These are phyloP conservation scores for Spencermartinsiella europaea DNA, from an alignment of 805 yeast species.

Conservation along the genomic window DNA sequence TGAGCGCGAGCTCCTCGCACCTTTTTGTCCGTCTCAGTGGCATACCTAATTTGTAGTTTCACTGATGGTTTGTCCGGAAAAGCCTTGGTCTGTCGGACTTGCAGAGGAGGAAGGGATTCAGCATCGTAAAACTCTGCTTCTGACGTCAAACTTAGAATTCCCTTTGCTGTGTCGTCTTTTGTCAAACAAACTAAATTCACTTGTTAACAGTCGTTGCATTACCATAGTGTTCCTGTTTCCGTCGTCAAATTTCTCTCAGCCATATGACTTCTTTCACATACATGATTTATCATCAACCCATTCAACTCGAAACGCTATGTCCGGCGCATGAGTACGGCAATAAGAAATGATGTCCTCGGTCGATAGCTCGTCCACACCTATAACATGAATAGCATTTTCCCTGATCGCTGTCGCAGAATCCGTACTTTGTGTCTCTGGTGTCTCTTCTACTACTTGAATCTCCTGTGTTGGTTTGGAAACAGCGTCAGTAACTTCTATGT, in stretches of 20 bases:
- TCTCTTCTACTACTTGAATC: background rate
- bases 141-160: constrained; percentile 35
- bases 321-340: constrained; percentile 44
- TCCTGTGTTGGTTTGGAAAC: constrained; percentile 2
- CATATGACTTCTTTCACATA: too few species aligned
- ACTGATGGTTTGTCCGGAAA: constrained; percentile 33
- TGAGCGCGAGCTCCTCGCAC: constrained; percentile 50
- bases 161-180: constrained; percentile 35
- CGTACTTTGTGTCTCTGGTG: background rate
- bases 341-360: constrained; percentile 55
- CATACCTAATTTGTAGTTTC: constrained; percentile 43
- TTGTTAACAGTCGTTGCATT: background rate
- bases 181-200: constrained; percentile 50
- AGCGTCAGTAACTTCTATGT: background rate
- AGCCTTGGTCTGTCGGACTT: constrained; percentile 30
- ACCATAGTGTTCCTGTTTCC: background rate
- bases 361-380: constrained; percentile 61
- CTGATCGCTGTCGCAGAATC: background rate
- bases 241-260: too few species aligned
- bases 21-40: constrained; percentile 52
- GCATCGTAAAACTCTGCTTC: constrained; percentile 25
- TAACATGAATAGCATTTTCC: constrained; percentile 41
- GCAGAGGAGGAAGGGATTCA: constrained; percentile 17
- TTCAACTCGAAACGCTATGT: constrained; percentile 37
- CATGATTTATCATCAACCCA: constrained; percentile 62